Base-by-base conservation (phyloP, 2,329 filamentous ascomycete genomes). In the Elsinoe ampelina region DNA sequence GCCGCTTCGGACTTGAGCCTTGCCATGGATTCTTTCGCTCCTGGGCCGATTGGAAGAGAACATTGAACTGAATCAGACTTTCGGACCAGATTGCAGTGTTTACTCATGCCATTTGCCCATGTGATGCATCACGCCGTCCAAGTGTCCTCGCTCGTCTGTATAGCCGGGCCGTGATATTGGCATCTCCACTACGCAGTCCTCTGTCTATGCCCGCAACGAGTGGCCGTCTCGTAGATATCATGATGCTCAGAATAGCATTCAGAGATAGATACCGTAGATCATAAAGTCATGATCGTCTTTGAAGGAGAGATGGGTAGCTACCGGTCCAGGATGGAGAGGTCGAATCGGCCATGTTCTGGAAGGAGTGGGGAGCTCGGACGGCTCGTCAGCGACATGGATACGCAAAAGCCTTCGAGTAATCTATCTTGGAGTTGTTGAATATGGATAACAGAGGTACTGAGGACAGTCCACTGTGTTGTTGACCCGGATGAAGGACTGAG, bases 1-100 rank as follows among this genome's bases (percentile, higher is more conserved):
- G 54, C 54, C 54, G 54, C 30, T 39, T 55, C 54, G 41, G 41
- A 56, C 39, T 47, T 35, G 39, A 20, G 36, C 26, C 7, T 39
- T 55, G 36, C 34, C 34, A 54, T 54, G 34, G 34, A 32, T 17
- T 38, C 34, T 52, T 26, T 20, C 48, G 11, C 48, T 39, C 15
- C 32, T 22, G 32, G 38, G 32, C 48, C 48, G 48, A 52, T 52
- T 52, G 48, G 48, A 39, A 52, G 8, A 52, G 30, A 26, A 34
- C 17, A 50, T 19, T 50, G 12, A 17, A 26, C 45, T 50, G 45
- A 50, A 34, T 50, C 45, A 50, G 26, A 17, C 22, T 50, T 50
- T 35, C 45, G 45, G 45, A 26, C 3, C 7, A 13, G n/a, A 34
- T 26, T 50, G 30, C 12, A 34, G 45, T 19, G 13, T 26, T 35